Evolutionary conservation across 1,284 basidiomycete genomes (phyloP), one percentile per base, ranked within the genome.

Genomic region (Sanguinoderma infundibulare): DNA sequence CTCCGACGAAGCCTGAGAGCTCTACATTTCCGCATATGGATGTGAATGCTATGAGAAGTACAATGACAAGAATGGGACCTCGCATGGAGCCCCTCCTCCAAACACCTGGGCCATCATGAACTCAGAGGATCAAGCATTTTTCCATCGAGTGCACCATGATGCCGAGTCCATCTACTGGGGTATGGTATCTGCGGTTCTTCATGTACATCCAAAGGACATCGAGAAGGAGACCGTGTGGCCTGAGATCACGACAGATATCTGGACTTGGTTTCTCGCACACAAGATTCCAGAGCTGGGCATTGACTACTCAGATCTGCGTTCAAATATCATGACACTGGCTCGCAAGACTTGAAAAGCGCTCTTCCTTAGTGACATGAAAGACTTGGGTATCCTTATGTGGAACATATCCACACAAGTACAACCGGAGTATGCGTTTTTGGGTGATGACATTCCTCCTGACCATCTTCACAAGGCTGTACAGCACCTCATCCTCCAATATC

Each of bases 401-500:
- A 28, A 40, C 5, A 54, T 54, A n/a, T 42, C 39, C 6, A 38
- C 15, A 8, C 53, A 54, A 2, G 12, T 42, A 14, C 24, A 14
- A 2, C 14, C 53, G 6, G 53, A 54, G 30, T 54, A 54, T 6
- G 53, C 39, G 0, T 10, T 54, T 1, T 54, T 14, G 3, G 53
- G 26, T 6, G 53, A 35, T 4, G 14, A 14, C 3, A n/a, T 40
- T 0, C 3, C 7, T 1, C 38, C 3, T 1, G 53, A 54, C 28
- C 53, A 54, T 30, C 39, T 54, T 1, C 53, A 54, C 17, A 39
- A 54, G 20, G 53, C 53, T 8, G 28, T 54, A 7, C 53, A 54
- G 30, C 53, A 39, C n/a, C 53, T 54, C 28, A 54, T 54, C 53
- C 53, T 54, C 26, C 38, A 54, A 17, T 54, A 54, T 12, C 28